Evolutionary conservation across 148 eudicot genomes (phyloP).

Genomic region (Chenopodium quinoa): DNA sequence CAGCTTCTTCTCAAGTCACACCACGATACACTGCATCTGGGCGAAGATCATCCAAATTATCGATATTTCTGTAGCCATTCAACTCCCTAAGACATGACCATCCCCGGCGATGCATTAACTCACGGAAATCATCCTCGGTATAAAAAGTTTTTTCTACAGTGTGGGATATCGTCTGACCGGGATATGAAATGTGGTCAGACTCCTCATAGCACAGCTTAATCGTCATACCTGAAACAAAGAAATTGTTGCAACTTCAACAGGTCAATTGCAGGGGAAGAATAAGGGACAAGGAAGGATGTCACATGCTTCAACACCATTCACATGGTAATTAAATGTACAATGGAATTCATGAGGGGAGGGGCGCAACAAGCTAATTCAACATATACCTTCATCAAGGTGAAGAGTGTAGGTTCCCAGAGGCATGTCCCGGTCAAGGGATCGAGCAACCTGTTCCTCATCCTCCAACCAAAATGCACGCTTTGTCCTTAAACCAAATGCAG

Average conservation of each 20-base stretch:
- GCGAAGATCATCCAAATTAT: slow-evolving; percentile 69
- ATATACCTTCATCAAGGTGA: slow-evolving; percentile 83
- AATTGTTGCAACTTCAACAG: neutral
- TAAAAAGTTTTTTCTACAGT: slow-evolving; percentile 79
- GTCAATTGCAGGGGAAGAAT: no score
- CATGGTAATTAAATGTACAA: no score
- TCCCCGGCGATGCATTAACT: slow-evolving; percentile 74
- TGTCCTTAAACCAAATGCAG: slow-evolving; percentile 74
- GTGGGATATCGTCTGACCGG: slow-evolving; percentile 44
- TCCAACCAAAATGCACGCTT: slow-evolving; percentile 91
- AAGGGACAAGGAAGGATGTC: no score
- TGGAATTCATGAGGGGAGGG: no score
- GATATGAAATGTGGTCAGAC: slow-evolving; percentile 52
- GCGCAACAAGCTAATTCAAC: neutral
- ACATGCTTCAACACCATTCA: no score
- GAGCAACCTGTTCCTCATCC: slow-evolving; percentile 72
- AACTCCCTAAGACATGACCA: slow-evolving; percentile 63
- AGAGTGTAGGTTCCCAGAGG: slow-evolving; percentile 69
- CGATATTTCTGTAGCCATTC: slow-evolving; percentile 53
- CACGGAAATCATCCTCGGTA: slow-evolving; percentile 73
- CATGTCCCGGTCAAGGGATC: slow-evolving; percentile 81
- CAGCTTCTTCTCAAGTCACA: slow-evolving; percentile 28
- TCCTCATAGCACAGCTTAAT: slow-evolving; percentile 71
- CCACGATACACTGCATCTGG: slow-evolving; percentile 75
- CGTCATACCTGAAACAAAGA: slow-evolving; percentile 52